phyloP scores from a whole-genome alignment of 164 flowering plant species.

The Protea cynaroides region DNA sequence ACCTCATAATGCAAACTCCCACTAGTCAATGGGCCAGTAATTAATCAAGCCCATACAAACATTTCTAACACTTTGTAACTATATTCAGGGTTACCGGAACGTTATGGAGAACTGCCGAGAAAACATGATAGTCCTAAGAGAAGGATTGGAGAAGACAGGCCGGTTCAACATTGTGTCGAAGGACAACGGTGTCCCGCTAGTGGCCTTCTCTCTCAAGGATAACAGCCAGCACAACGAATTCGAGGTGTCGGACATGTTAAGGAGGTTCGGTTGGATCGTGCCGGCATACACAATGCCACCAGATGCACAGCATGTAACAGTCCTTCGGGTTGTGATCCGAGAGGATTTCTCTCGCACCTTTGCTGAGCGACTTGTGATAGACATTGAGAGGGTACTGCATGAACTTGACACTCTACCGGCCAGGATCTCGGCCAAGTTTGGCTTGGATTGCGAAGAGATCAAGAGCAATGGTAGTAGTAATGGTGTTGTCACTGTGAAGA shows the following conservation, averaged over 20 bases:
- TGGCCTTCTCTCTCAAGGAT: slow-evolving; percentile 32
- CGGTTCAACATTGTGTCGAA: slow-evolving; percentile 26
- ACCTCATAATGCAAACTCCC: too few species aligned
- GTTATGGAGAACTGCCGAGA: slow-evolving; percentile 33
- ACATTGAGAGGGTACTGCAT: slow-evolving; percentile 23
- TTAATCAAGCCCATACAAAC: too few species aligned
- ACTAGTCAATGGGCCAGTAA: too few species aligned
- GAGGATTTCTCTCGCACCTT: slow-evolving; percentile 26
- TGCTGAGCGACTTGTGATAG: slow-evolving; percentile 24
- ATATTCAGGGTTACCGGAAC: slow-evolving; percentile 22
- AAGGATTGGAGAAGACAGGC: slow-evolving; percentile 25
- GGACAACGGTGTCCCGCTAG: slow-evolving; percentile 28
- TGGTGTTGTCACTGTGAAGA: slow-evolving; percentile 16
- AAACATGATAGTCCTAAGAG: slow-evolving; percentile 16
- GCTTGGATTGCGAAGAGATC: not conserved
- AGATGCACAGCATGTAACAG: slow-evolving; percentile 24
- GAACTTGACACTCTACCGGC: slow-evolving; percentile 23
- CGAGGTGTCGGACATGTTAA: slow-evolving; percentile 21
- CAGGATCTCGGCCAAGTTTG: slow-evolving; percentile 1
- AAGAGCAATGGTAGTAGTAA: too few species aligned
- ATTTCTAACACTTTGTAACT: not conserved
- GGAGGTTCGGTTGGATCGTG: slow-evolving; percentile 34
- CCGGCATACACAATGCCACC: slow-evolving; percentile 37
- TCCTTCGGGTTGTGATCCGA: slow-evolving; percentile 28
- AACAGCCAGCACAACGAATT: slow-evolving; percentile 15